Conservation (phyloP, 306 rosid species). For the Nissolia schottii region DNA sequence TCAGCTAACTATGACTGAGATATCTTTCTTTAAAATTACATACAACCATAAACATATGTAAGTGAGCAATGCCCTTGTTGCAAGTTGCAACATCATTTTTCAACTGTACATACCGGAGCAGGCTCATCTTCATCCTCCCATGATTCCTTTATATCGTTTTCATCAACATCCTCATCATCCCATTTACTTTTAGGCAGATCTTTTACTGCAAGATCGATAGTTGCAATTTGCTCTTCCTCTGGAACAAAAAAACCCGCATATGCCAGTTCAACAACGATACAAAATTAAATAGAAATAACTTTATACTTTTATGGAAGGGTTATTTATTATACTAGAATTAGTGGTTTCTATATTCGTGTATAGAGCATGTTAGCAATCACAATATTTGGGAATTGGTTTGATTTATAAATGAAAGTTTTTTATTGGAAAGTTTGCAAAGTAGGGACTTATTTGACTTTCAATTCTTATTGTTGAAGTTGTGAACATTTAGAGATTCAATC, state of each 20-base stretch:
- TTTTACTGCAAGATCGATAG: conserved; percentile 31
- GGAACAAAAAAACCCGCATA: conserved; percentile 18
- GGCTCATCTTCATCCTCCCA: conserved; percentile 97
- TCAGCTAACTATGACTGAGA: neutral
- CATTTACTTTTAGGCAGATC: conserved; percentile 61
- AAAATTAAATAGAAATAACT: neutral
- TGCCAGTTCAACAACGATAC: conserved; percentile 4
- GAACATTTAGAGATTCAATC: neutral
- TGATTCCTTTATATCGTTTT: conserved; percentile 77
- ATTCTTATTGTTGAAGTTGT: neutral
- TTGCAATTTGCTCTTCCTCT: conserved; percentile 58
- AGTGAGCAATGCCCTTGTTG: neutral
- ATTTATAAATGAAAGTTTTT: neutral
- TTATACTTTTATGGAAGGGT: neutral
- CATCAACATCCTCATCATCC: conserved; percentile 94
- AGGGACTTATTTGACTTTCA: neutral
- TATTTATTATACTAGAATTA: neutral
- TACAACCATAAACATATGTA: neutral
- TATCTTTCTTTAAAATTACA: neutral
- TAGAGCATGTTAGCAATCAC: neutral
- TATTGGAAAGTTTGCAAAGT: neutral
- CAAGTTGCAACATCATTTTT: neutral
- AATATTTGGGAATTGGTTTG: neutral
- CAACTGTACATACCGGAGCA: conserved; percentile 49
- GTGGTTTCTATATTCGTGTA: neutral